Base-by-base conservation (phyloP, 1,284 basidiomycete genomes). In the Leccinum fallax region DNA sequence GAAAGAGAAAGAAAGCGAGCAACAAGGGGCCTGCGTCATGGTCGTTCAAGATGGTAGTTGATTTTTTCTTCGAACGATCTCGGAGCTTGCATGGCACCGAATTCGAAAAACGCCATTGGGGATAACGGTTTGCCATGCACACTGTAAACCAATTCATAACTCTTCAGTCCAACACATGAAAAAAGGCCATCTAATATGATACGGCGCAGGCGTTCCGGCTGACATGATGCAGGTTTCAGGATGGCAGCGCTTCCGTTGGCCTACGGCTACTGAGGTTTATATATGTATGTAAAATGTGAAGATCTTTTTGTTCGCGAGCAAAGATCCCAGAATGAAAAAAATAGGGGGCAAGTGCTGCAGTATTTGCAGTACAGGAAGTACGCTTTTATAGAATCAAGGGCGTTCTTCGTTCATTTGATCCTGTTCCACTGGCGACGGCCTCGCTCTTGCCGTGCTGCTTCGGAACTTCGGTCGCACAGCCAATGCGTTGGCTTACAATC, bases 1-100 rank as follows among this genome's bases (percentile, higher is more conserved):
- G 90, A 92, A 69, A 80, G 80, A 67, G 88, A 90, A 63, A 77
- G 85, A 67, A 90, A 86, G 67, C 79, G 79, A 49, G 71, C 74
- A 60, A 80, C 65, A 10, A 70, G 57, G 40, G 71, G 64, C 13
- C 24, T 24, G 24, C 24, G 24, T 3, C 46, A 48, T 48, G 61
- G 66, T 36, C 71, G 62, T 1, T 11, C 62, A 11, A 72, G 71
- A 57, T 63, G 75, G 56, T 76, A 72, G 60, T 43, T 6, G 5
- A 10, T 5, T 49, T 11, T 49, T 53, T 34, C 6, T 11, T n/a
- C 19, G 8, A 15, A 32, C 4, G 32, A 34, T 15, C 34, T 43
- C 40, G 40, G 15, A 43, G 40, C 9, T 10, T 5, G 40, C n/a
- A 11, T 19, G 43, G 19, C 19, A 21, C 10, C 19, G 43, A 40